These are phyloP conservation scores for Phascolomyces articulosus DNA, from an alignment of 371 early-diverging fungal species.

Conservation along the genomic window DNA sequence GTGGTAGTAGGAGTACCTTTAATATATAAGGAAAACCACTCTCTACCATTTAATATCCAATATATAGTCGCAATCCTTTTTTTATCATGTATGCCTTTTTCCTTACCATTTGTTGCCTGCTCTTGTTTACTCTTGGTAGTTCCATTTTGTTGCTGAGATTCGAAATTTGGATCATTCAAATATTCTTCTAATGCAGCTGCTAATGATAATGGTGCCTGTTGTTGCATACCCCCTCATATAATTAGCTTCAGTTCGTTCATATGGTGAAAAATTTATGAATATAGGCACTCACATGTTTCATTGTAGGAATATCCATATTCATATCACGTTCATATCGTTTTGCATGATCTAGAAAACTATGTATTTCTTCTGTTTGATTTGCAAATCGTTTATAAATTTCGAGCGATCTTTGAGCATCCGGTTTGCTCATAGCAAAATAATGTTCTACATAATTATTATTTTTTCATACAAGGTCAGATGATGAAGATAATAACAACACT, in stretches of 20 bases:
- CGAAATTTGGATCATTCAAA: constrained; percentile 73
- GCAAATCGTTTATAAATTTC: constrained; percentile 91
- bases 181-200: constrained; percentile 89
- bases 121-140: background rate
- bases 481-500: too few relatives aligned
- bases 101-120: background rate
- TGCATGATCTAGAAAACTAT: constrained; percentile 82
- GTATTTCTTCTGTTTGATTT: constrained; percentile 77
- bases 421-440: constrained; percentile 87
- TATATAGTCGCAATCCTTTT: too few relatives aligned
- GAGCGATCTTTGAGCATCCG: constrained; percentile 81
- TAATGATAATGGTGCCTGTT: constrained; percentile 5
- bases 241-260: too few relatives aligned
- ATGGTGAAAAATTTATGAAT: too few relatives aligned
- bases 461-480: too few relatives aligned
- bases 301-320: constrained; percentile 77
- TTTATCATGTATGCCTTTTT: background rate
- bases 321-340: constrained; percentile 70
- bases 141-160: constrained; percentile 52
- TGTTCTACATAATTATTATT: constrained; percentile 44
- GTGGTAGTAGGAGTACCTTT: too few relatives aligned
- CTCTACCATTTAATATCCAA: too few relatives aligned
- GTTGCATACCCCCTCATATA: too few relatives aligned
- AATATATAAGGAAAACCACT: too few relatives aligned
- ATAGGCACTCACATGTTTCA: constrained; percentile 90